Evolutionary conservation across 352 stramenopile species (phyloP).

Genomic region (Phytophthora citrophthora): DNA sequence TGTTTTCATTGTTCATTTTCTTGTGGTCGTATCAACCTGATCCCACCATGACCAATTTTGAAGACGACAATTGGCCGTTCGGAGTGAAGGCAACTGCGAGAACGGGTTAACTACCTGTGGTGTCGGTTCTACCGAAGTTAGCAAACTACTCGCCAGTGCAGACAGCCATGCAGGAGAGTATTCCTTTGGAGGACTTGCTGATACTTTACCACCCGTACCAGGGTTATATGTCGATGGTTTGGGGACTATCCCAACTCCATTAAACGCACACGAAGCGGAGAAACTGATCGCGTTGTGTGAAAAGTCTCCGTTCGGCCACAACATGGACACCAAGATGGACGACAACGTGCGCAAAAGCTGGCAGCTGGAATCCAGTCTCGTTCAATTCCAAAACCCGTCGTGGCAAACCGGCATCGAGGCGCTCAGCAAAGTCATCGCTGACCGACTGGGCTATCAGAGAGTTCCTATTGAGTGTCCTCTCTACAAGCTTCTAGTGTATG

Average conservation of each 20-base stretch:
- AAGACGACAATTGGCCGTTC: no score
- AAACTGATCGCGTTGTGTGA: slow-evolving; percentile 9
- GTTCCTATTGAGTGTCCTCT: slow-evolving; percentile 18
- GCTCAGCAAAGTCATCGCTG: slow-evolving; percentile 5
- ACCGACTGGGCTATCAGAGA: slow-evolving; percentile 16
- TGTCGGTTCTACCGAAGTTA: no score
- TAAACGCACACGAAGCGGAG: slow-evolving; percentile 11
- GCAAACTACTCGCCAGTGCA: no score
- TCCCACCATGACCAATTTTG: no score
- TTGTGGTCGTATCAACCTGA: no score
- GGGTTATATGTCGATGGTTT: slow-evolving; percentile 18
- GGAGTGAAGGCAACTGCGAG: no score
- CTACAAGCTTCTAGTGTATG: slow-evolving; percentile 65
- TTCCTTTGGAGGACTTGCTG: not conserved
- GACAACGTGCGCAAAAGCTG: slow-evolving; percentile 32
- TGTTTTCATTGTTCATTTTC: no score
- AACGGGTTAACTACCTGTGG: no score
- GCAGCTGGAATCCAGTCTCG: slow-evolving; percentile 9
- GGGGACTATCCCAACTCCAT: slow-evolving; percentile 11
- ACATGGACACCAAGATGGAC: slow-evolving; percentile 22
- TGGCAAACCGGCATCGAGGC: slow-evolving; percentile 20
- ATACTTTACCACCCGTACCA: slow-evolving; percentile 2
- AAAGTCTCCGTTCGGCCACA: slow-evolving; percentile 36
- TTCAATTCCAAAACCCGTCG: slow-evolving; percentile 15
- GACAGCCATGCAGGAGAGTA: no score